phyloP scores from a whole-genome alignment of 2,329 filamentous ascomycete species.

The Alternaria sp. region DNA sequence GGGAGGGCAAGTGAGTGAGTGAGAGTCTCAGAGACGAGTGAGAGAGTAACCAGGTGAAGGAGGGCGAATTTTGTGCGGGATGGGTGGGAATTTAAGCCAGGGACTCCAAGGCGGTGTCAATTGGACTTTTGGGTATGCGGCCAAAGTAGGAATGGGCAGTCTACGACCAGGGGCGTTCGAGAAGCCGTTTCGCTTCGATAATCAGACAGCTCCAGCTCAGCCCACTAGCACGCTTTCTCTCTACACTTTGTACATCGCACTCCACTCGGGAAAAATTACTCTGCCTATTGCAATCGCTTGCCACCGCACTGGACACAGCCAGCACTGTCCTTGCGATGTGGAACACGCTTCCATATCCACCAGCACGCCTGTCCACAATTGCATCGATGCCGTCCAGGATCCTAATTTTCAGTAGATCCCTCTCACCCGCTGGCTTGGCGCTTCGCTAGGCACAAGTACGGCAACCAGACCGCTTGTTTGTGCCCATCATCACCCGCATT shows the following conservation, averaged over 20 bases:
- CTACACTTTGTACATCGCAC: constrained; percentile 9
- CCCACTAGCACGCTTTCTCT: constrained; percentile 22
- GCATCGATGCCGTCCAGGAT: constrained; percentile 20
- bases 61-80: constrained; percentile 20
- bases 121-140: constrained; percentile 27
- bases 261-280: constrained; percentile 28
- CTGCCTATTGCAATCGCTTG: constrained; percentile 19
- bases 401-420: constrained; percentile 31
- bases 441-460: constrained; percentile 20
- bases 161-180: constrained; percentile 25
- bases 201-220: constrained; percentile 26
- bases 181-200: constrained; percentile 22
- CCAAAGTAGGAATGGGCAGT: constrained; percentile 25
- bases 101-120: constrained; percentile 35
- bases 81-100: constrained; percentile 30
- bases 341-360: constrained; percentile 17
- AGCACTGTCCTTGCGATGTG: constrained; percentile 25
- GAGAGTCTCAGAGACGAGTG: constrained; percentile 5
- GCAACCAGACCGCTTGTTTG: constrained; percentile 45
- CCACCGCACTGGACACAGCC: constrained; percentile 34
- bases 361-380: constrained; percentile 13
- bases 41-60: constrained; percentile 11
- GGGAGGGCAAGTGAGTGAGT: constrained; percentile 3
- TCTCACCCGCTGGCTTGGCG: constrained; percentile 33
- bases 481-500: constrained; percentile 30